Base-by-base conservation (phyloP, 2,329 filamentous ascomycete species). In the Aureobasidium sp. region DNA sequence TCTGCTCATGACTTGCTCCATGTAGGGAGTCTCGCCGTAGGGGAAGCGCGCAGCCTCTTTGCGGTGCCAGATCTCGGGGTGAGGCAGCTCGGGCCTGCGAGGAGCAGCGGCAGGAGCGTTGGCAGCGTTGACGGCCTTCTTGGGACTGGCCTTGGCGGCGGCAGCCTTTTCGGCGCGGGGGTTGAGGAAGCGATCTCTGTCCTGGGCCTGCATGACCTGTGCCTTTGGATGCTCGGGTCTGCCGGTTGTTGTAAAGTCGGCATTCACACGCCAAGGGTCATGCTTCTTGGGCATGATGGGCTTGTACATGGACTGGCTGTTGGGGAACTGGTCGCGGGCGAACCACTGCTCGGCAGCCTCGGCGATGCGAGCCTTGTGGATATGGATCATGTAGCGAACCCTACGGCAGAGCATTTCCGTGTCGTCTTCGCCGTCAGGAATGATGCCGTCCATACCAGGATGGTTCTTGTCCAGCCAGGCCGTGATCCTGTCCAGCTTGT, bases 1-100 rank as follows among this genome's bases (percentile, higher is more conserved):
- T 45, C 64, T 62, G 45, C 70, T 70, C 44, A 67, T 61, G 25
- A 65, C 56, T 48, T 64, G 51, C 64, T 69, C 67, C 66, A 70
- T 69, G 39, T 65, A 66, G 36, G 68, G 67, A 44, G 70, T 73
- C 62, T 73, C 71, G 31, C 70, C 70, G 31, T 71, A 72, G 6
- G 68, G 66, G 57, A 73, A 72, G 53, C 62, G 65, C 3, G 66
- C 63, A 31, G 69, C 67, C 66, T 70, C 70, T 29, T 67, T 65
- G 20, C 69, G 64, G 53, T 71, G 67, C 70, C 71, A 73, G 41
- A 69, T 58, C 42, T 71, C 70, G 0, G 65, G 61, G 3, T 62
- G 64, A 5, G 71, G 70, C 63, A 72, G 65, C 9, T 52, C 45
- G 15, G 45, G 47, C 6, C 34, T 17, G 9, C 0, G 9, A 7